Percentiles rank a stretch among this genome's conserved stretches.
Evolutionary conservation across 2,329 filamentous ascomycete genomes (phyloP).

Genomic region (Hypoxylon sp.): DNA sequence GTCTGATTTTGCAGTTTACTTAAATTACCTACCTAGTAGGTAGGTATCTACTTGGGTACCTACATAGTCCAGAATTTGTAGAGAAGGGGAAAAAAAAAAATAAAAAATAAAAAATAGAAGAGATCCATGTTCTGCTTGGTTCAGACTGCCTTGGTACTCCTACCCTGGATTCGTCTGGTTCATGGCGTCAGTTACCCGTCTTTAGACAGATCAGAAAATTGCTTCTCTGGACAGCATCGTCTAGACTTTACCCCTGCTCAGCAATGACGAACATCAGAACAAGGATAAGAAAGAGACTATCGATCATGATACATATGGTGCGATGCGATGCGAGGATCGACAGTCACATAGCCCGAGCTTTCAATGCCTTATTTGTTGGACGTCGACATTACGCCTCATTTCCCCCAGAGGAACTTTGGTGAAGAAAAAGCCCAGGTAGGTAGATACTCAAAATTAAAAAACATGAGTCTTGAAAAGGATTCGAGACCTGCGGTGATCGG

Average conservation of each 20-base stretch:
- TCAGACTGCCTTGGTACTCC: conserved; percentile 4
- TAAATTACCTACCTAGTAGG: not conserved
- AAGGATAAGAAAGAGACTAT: conserved; percentile 41
- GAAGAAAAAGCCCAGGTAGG: conserved; percentile 23
- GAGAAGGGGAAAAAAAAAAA: not conserved
- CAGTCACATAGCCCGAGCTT: conserved; percentile 45
- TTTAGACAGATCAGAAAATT: conserved; percentile 18
- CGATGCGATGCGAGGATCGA: conserved; percentile 44
- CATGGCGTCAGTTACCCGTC: conserved; percentile 10
- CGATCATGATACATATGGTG: conserved; percentile 43
- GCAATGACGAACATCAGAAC: conserved; percentile 42
- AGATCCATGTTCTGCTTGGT: not conserved
- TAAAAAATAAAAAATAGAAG: no score
- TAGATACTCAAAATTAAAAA: conserved; percentile 30
- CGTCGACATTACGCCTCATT: conserved; percentile 42
- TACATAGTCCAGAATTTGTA: not conserved
- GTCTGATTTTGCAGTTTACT: conserved; percentile 28
- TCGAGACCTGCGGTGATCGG: conserved; percentile 41
- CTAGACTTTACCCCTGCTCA: conserved; percentile 34
- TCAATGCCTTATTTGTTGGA: conserved; percentile 43
- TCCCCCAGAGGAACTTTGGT: conserved; percentile 39
- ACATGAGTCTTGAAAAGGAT: conserved; percentile 35
- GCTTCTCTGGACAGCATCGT: conserved; percentile 21
- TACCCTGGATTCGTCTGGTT: not conserved
- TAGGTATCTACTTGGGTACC: not conserved